Evolutionary conservation across 345 rosid genomes (phyloP), one percentile per base, ranked within the genome.

Genomic region (Boechera retrofracta): DNA sequence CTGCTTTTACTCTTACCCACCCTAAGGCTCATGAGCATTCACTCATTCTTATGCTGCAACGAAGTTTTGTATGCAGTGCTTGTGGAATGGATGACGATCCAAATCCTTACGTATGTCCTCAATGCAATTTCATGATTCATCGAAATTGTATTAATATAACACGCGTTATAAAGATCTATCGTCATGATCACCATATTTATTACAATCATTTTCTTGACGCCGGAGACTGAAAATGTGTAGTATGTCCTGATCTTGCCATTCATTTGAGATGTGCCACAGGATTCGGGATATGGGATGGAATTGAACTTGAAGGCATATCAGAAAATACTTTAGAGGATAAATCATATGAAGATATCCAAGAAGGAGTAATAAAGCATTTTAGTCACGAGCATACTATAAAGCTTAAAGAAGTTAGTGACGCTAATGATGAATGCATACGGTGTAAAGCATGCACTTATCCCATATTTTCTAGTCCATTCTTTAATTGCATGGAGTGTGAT

Each of bases 51-150:
- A 38, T 62, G 67, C 67, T 33, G 10, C 48, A 41, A 41, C 49
- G 67, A 5, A 38, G 2, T 5, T 62, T 38, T 62, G n/a, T 18
- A 5, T 61, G 66, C 12, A 61, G 3, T 0, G 66, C 16, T 38
- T 61, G 49, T 61, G 66, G 66, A 61, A 39, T 18, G 32, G 48
- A 21, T 39, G 47, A 61, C 5, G 66, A 61, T 21, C 47, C 5
- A 35, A 61, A 61, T 61, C 66, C 48, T 61, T 61, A 61, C 5
- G 66, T 61, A 38, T 61, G 66, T 61, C 28, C 21, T 61, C 32
- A 36, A 35, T 58, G 64, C 15, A 59, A 59, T 59, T 59, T 59
- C 44, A 59, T 35, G 64, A 35, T 59, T 16, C 66, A 61, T 16
- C 5, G 7, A 61, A 61, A 18, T 9, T 61, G 48, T 61, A 38